These are phyloP conservation scores for Leccinum longicurvipes DNA, from an alignment of 768 basidiomycete species.

Conservation along the genomic window DNA sequence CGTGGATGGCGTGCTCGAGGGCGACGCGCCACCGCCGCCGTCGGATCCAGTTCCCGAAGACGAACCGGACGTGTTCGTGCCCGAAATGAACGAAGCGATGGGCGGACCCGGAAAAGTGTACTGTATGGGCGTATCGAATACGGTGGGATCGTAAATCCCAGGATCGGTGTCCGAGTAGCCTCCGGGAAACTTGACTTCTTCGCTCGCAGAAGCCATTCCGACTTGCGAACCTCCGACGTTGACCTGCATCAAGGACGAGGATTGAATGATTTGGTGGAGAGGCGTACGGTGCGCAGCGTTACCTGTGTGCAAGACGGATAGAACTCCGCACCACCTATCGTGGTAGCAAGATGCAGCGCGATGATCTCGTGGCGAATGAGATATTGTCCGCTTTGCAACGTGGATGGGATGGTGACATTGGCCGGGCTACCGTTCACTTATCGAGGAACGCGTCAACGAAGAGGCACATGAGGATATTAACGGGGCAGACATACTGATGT, in stretches of 20 bases:
- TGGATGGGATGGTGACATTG: slow-evolving; percentile 43
- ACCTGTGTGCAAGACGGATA: slow-evolving; percentile 68
- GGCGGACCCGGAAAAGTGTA: slow-evolving; percentile 55
- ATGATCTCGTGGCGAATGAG: slow-evolving; percentile 79
- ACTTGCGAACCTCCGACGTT: slow-evolving; percentile 51
- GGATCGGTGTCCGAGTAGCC: slow-evolving; percentile 69
- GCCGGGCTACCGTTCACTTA: slow-evolving; percentile 42
- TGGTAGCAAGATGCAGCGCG: slow-evolving; percentile 64
- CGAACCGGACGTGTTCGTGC: slow-evolving; percentile 13
- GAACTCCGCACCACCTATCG: slow-evolving; percentile 68
- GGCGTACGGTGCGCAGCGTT: background rate
- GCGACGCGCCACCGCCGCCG: background rate
- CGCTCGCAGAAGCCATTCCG: slow-evolving; percentile 42
- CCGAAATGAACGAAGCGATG: slow-evolving; percentile 40
- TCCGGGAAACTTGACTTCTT: slow-evolving; percentile 68
- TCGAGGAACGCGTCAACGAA: background rate
- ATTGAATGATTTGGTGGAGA: background rate
- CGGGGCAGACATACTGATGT: slow-evolving; percentile 43
- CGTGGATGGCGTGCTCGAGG: too few relatives aligned
- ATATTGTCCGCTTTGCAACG: slow-evolving; percentile 66
- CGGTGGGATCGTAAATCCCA: slow-evolving; percentile 58
- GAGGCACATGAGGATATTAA: background rate
- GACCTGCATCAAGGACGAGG: slow-evolving; percentile 35
- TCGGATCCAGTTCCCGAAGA: slow-evolving; percentile 4
- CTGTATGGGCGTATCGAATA: slow-evolving; percentile 31